These are phyloP conservation scores for Pythium scleroteichum DNA, from an alignment of 352 stramenopile species.

Conservation along the genomic window DNA sequence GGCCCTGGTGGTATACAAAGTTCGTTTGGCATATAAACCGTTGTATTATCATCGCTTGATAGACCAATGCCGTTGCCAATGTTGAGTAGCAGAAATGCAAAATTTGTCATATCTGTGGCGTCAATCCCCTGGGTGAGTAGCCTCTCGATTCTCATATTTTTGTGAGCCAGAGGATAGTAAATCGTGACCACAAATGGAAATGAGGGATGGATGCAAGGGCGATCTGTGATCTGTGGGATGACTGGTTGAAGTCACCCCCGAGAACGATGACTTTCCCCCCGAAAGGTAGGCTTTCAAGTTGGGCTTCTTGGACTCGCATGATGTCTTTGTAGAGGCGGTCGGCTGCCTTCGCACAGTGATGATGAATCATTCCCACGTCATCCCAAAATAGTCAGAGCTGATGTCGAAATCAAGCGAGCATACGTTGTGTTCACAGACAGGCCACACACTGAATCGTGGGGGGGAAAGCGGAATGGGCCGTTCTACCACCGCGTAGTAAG, in stretches of 20 bases:
- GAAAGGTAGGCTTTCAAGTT: not conserved
- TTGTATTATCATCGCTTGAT: not conserved
- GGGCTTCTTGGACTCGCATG: not conserved
- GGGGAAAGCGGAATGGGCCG: not conserved
- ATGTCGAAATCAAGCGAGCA: not conserved
- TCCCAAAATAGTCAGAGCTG: slow-evolving; percentile 4
- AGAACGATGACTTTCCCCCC: not conserved
- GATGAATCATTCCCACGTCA: slow-evolving; percentile 6
- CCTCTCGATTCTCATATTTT: too few species aligned
- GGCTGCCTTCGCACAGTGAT: not conserved
- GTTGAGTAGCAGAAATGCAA: too few species aligned
- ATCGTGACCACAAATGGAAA: too few species aligned
- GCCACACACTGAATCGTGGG: not conserved
- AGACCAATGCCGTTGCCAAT: too few species aligned
- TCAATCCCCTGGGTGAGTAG: too few species aligned
- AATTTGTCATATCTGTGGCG: too few species aligned
- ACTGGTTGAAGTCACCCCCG: slow-evolving; percentile 1
- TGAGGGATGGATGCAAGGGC: too few species aligned
- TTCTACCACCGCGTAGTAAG: not conserved
- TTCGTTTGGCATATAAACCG: not conserved
- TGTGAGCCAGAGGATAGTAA: too few species aligned
- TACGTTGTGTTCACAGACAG: not conserved
- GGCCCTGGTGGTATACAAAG: not conserved
- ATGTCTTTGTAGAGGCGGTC: slow-evolving; percentile 1
- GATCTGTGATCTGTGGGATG: not conserved